Conservation (phyloP, 2,329 filamentous ascomycete genomes). For the Mariannaea elegans region DNA sequence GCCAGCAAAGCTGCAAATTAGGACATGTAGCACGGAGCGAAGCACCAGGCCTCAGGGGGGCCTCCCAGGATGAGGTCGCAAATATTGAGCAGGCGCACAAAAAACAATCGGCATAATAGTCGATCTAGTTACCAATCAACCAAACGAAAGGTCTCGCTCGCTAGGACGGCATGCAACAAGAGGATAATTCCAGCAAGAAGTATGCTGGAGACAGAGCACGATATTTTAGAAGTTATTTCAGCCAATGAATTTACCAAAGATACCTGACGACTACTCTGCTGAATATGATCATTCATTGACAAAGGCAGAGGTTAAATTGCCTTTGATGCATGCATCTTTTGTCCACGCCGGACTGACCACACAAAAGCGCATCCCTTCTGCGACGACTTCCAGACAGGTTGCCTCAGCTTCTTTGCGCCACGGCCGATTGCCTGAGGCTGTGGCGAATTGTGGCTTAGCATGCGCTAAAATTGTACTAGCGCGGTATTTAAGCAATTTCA, state of each 20-base stretch:
- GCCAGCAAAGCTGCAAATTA: background rate
- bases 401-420: constrained; percentile 27
- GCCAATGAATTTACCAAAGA: constrained; percentile 2
- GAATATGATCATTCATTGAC: too few relatives aligned
- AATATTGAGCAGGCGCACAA: background rate
- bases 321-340: background rate
- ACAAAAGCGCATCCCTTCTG: constrained; percentile 23
- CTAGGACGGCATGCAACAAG: background rate
- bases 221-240: background rate
- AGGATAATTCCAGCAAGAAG: background rate
- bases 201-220: background rate
- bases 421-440: constrained; percentile 11
- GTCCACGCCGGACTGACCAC: background rate
- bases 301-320: background rate
- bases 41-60: background rate
- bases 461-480: constrained; percentile 25
- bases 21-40: background rate
- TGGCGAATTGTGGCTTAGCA: constrained; percentile 34
- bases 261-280: background rate
- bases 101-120: background rate
- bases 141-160: background rate
- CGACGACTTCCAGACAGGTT: constrained; percentile 9
- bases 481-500: constrained; percentile 17
- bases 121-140: background rate
- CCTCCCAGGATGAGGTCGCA: background rate